Percentiles rank a stretch among this genome's conserved stretches.
Conservation (phyloP, 805 yeast species). For the Cyberlindnera mississippiensis region DNA sequence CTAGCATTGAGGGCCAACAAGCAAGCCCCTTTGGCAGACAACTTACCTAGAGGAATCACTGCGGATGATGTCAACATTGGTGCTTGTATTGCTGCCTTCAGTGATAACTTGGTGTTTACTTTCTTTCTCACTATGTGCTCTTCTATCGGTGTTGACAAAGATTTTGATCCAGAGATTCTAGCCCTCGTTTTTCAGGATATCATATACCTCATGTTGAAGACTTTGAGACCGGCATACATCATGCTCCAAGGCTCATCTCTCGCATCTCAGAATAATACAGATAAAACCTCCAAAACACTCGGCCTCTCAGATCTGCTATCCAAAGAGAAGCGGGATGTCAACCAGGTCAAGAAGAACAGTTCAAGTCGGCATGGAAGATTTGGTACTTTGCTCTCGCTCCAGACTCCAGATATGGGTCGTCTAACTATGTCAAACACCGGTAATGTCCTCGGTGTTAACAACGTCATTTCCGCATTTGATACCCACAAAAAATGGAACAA, state of each 20-base stretch:
- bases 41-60: conserved; percentile 54
- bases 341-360: conserved; percentile 43
- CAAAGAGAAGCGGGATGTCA: conserved; percentile 55
- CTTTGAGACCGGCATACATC: conserved; percentile 37
- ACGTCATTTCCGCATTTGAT: conserved; percentile 64
- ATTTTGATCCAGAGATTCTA: conserved; percentile 57
- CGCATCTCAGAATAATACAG: conserved; percentile 3
- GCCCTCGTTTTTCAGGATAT: conserved; percentile 67
- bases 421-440: conserved; percentile 72
- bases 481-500: conserved; percentile 61
- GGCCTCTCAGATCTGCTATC: conserved; percentile 42
- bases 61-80: conserved; percentile 66
- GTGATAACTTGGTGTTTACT: conserved; percentile 67
- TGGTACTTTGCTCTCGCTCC: conserved; percentile 78
- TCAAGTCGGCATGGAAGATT: conserved; percentile 85
- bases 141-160: conserved; percentile 47
- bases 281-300: conserved; percentile 1
- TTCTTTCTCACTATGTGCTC: conserved; percentile 70
- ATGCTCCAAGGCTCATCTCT: conserved; percentile 10
- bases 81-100: conserved; percentile 52
- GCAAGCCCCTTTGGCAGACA: conserved; percentile 26
- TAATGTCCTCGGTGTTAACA: conserved; percentile 46
- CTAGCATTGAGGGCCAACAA: conserved; percentile 38
- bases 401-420: conserved; percentile 53
- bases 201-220: conserved; percentile 56